phyloP scores from a whole-genome alignment of 83 land plant genomes.

The Isoetes engelmannii region DNA sequence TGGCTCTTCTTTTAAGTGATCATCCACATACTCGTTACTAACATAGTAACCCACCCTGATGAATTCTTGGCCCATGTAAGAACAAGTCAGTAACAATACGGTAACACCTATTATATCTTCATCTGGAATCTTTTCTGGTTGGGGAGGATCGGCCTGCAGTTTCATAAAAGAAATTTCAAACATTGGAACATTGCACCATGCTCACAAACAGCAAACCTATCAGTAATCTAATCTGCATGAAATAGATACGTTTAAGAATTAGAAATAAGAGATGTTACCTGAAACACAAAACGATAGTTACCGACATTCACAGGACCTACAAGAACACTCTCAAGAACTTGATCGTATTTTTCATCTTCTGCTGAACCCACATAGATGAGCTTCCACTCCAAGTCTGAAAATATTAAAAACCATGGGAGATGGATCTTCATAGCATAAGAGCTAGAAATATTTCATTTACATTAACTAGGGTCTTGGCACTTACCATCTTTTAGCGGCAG shows the following conservation, averaged over 20 bases:
- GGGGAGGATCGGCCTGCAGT: constrained; percentile 70
- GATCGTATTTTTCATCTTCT: constrained; percentile 82
- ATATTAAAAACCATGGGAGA: background rate
- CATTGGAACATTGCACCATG: background rate
- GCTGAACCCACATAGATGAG: constrained; percentile 75
- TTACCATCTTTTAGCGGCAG: constrained; percentile 55
- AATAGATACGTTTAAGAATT: too few species aligned
- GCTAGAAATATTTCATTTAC: background rate
- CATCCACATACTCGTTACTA: constrained; percentile 72
- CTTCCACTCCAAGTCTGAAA: constrained; percentile 78
- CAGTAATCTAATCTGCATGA: too few species aligned
- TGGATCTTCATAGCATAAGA: background rate
- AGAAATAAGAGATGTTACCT: constrained; percentile 24
- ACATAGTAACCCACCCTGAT: constrained; percentile 75
- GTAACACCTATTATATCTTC: constrained; percentile 80
- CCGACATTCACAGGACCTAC: constrained; percentile 83
- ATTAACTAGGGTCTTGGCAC: background rate
- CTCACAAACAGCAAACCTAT: too few species aligned
- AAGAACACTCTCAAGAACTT: constrained; percentile 69
- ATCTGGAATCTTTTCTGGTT: constrained; percentile 64
- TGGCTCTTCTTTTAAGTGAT: constrained; percentile 64
- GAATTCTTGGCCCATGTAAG: constrained; percentile 73
- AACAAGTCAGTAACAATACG: constrained; percentile 67
- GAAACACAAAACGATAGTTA: constrained; percentile 64
- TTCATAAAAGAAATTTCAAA: background rate